Evolutionary conservation across 73 alveolate species (phyloP).

Genomic region (Effrenium voratum): DNA sequence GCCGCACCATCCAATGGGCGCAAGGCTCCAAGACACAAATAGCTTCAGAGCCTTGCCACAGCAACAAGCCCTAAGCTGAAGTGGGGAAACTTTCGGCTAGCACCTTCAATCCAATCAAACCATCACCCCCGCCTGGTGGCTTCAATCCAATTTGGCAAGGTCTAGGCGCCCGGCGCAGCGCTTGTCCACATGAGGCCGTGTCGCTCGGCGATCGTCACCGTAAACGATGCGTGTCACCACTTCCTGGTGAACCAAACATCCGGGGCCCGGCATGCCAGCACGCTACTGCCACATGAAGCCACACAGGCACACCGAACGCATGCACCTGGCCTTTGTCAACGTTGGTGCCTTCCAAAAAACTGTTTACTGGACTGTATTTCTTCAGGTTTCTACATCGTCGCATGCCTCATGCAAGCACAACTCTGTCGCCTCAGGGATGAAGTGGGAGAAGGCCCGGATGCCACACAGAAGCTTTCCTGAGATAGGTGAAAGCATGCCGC

Average conservation of each 20-base stretch:
- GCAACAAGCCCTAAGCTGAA: too few species aligned
- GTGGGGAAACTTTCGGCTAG: too few species aligned
- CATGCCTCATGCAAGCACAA: not conserved
- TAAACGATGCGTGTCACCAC: slow-evolving; percentile 80
- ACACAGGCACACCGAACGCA: not conserved
- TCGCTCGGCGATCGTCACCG: slow-evolving; percentile 60
- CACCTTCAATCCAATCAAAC: too few species aligned
- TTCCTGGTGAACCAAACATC: not conserved
- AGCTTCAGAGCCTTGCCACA: too few species aligned
- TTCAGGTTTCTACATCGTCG: not conserved
- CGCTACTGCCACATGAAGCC: not conserved
- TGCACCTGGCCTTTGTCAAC: too few species aligned
- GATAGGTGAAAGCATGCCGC: too few species aligned
- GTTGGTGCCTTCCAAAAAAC: not conserved
- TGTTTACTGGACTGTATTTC: not conserved
- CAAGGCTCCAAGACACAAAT: too few species aligned
- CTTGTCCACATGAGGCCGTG: slow-evolving; percentile 54
- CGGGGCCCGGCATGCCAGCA: not conserved
- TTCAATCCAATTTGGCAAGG: too few species aligned
- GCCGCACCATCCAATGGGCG: too few species aligned
- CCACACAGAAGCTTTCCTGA: slow-evolving; percentile 76
- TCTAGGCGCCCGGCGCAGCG: too few species aligned
- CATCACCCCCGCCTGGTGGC: too few species aligned
- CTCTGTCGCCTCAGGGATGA: slow-evolving; percentile 49
- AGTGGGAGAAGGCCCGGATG: slow-evolving; percentile 57